Conservation (phyloP, 2,329 filamentous ascomycete genomes). For the Emmonsia crescens region DNA sequence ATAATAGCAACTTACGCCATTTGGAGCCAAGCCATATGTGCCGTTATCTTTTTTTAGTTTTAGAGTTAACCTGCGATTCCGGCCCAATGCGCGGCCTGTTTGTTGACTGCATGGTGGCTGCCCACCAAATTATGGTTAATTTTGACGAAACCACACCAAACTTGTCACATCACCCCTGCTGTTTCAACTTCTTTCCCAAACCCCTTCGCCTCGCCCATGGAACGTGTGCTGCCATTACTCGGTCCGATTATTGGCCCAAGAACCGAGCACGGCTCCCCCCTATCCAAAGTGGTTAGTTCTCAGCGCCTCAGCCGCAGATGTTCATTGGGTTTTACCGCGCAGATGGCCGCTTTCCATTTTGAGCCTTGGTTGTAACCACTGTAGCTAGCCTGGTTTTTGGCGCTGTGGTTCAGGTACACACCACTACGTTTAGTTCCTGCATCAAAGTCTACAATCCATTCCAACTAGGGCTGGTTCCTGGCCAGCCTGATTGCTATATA, state of each 20-base stretch:
- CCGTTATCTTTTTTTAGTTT: not conserved
- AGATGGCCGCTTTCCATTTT: not conserved
- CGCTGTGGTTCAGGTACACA: slow-evolving; percentile 1
- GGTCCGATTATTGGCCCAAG: not conserved
- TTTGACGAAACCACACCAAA: not conserved
- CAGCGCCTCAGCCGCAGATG: slow-evolving; percentile 3
- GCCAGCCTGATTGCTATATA: slow-evolving; percentile 1
- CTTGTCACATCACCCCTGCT: not conserved
- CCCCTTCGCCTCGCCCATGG: not conserved
- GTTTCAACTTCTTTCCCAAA: not conserved
- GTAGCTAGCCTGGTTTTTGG: not conserved
- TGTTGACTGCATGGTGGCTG: not conserved
- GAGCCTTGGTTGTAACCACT: not conserved
- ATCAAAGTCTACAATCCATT: not conserved
- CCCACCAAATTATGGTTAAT: not conserved
- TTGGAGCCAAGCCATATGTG: not conserved
- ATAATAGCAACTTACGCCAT: slow-evolving; percentile 1
- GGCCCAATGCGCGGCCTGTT: not conserved
- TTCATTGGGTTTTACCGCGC: not conserved
- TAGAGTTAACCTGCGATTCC: not conserved
- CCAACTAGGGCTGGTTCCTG: not conserved
- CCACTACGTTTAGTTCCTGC: not conserved
- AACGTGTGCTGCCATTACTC: not conserved
- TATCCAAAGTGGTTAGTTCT: not conserved
- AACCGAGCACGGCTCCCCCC: not conserved